These are phyloP conservation scores for Elaeis guineensis DNA, from an alignment of 176 grass and related monocot species.

Conservation along the genomic window DNA sequence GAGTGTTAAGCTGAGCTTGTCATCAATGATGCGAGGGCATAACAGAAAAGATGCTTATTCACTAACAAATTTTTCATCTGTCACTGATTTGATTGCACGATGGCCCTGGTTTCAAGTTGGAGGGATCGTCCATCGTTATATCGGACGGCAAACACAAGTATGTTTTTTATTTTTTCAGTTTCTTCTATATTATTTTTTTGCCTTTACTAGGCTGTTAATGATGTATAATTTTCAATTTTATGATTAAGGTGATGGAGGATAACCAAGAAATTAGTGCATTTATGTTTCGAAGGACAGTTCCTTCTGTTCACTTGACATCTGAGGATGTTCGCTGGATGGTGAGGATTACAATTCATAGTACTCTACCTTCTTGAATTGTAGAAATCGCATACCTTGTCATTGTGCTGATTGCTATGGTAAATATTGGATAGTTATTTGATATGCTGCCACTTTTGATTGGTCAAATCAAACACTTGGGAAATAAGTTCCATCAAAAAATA, in stretches of 20 bases:
- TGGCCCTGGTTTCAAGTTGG: conserved; percentile 92
- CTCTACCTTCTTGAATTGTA: background rate
- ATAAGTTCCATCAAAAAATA: too few species aligned
- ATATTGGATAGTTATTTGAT: too few species aligned
- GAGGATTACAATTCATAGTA: conserved; percentile 19
- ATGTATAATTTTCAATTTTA: conserved; percentile 8
- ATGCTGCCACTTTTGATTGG: too few species aligned
- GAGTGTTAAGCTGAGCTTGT: conserved; percentile 75
- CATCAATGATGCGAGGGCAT: conserved; percentile 38
- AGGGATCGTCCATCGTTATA: conserved; percentile 83
- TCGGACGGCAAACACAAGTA: conserved; percentile 99
- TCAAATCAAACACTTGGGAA: too few species aligned
- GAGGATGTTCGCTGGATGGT: conserved; percentile 97
- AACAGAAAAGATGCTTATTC: conserved; percentile 75
- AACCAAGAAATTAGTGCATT: conserved; percentile 98
- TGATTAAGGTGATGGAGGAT: conserved; percentile 93
- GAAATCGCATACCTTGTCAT: conserved; percentile 2
- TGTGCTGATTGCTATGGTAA: background rate
- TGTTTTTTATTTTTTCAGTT: conserved; percentile 5
- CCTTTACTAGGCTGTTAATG: conserved; percentile 12
- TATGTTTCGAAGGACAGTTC: conserved; percentile 95
- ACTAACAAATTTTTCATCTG: conserved; percentile 66
- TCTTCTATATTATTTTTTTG: background rate
- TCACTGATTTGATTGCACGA: conserved; percentile 65
- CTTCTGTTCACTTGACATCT: conserved; percentile 78